Base-by-base conservation (phyloP, 805 yeast species). In the Candida hungchunana region DNA sequence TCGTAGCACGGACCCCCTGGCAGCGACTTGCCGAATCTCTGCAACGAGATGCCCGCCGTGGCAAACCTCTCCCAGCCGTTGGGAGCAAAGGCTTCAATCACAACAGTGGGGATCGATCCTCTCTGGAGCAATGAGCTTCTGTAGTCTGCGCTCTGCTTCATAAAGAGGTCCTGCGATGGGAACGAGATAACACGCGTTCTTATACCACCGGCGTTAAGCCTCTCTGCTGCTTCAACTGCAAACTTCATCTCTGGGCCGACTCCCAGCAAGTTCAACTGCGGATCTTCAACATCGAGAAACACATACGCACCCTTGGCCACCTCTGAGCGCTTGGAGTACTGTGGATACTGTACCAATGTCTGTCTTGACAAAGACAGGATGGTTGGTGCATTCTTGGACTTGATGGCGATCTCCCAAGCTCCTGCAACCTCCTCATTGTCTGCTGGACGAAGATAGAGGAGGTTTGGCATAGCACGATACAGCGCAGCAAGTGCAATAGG, bases 1-100 rank as follows among this genome's bases (percentile, higher is more conserved):
- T 84, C 77, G 79, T 79, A 90, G 44, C 89, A 74, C 43, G 82
- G 84, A 39, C 67, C 66, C 59, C 81, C 93, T 61, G 85, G 83
- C 60, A 95, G 97, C 40, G 96, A 87, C 44, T 87, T 90, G 74
- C 98, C 98, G 60, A 93, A 90, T 69, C 84, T 78, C 76, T 86
- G 79, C 59, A 90, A 71, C 66, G 96, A 96, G 56, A 90, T 85
- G 63, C 87, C 94, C 71, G 84, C 93, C 69, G 90, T 97, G 41
- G 97, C 79, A 73, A 87, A 93, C 66, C 80, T 83, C 54, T 79
- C 71, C 98, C 97, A 93, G 41, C 96, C 96, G 54, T 74, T 71
- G 34, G 96, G 78, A 33, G 94, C 66, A 78, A 86, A 74, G 36
- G 87, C 97, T 76, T 90, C 98, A 48, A 89, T 86, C 35, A 96